Conservation (phyloP, 2,329 filamentous ascomycete genomes). For the Neopestalotiopsis clavispora region DNA sequence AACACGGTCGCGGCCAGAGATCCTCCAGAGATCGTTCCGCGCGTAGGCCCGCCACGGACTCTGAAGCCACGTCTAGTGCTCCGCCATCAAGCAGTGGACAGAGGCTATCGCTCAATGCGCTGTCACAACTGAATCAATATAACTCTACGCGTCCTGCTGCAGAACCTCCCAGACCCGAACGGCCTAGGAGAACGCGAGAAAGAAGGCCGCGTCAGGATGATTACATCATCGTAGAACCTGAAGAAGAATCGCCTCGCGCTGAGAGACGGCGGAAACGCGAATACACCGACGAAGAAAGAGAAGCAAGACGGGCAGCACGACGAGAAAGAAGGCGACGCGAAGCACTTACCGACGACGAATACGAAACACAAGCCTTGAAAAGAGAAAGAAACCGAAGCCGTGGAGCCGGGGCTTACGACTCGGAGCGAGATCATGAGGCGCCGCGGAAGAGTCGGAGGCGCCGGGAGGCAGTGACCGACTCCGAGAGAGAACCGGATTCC, state of each 20-base stretch:
- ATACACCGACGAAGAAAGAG: constrained; percentile 20
- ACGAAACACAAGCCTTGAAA: constrained; percentile 27
- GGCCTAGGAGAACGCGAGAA: constrained; percentile 42
- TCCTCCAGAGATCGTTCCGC: constrained; percentile 37
- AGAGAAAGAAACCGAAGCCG: constrained; percentile 21
- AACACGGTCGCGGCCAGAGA: constrained; percentile 41
- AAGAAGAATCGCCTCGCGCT: constrained; percentile 36
- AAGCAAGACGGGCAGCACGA: constrained; percentile 14
- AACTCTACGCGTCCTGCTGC: constrained; percentile 50
- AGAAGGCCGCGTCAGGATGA: constrained; percentile 32
- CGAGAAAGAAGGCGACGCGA: constrained; percentile 22
- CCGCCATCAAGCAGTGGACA: constrained; percentile 26
- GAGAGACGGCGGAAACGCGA: constrained; percentile 23
- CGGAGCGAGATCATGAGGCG: constrained; percentile 24
- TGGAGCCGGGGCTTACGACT: constrained; percentile 20
- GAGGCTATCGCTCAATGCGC: constrained; percentile 55
- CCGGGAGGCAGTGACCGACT: constrained; percentile 20
- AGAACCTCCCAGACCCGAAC: constrained; percentile 47
- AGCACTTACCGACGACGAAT: constrained; percentile 28
- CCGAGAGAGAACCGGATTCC: constrained; percentile 25
- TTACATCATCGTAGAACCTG: constrained; percentile 29
- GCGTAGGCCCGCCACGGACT: constrained; percentile 36
- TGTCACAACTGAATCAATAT: constrained; percentile 69
- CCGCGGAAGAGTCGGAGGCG: constrained; percentile 26
- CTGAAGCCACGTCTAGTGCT: constrained; percentile 38